phyloP scores from a whole-genome alignment of 768 basidiomycete genomes.

The Crepidotus variabilis region DNA sequence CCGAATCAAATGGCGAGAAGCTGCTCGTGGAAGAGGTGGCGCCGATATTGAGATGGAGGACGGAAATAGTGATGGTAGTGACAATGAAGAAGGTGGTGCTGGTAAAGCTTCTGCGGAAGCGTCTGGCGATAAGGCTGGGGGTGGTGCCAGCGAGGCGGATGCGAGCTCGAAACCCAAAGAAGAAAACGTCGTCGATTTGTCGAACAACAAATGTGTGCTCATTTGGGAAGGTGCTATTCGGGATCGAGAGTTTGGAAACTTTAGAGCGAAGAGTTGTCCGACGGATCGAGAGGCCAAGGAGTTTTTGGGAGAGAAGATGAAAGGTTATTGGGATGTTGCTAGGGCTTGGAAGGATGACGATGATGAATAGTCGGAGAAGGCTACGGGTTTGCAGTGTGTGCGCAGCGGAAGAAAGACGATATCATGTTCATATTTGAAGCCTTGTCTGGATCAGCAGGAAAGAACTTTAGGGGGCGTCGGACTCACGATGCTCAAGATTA shows the following conservation, averaged over 20 bases:
- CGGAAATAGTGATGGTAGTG: slow-evolving; percentile 8
- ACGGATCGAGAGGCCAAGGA: slow-evolving; percentile 87
- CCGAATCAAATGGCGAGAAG: slow-evolving; percentile 93
- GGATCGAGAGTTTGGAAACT: slow-evolving; percentile 75
- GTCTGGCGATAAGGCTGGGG: neutral
- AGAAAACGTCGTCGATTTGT: neutral
- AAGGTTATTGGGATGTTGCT: slow-evolving; percentile 92
- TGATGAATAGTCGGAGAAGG: slow-evolving; percentile 47
- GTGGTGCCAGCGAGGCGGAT: neutral
- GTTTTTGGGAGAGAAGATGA: slow-evolving; percentile 76
- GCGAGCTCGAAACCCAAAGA: too few relatives aligned
- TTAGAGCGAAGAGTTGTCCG: slow-evolving; percentile 79
- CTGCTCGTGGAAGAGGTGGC: slow-evolving; percentile 71
- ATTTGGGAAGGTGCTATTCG: slow-evolving; percentile 92
- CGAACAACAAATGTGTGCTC: slow-evolving; percentile 78
- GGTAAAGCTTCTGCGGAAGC: slow-evolving; percentile 55
- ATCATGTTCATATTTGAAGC: too few relatives aligned
- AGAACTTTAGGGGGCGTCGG: too few relatives aligned
- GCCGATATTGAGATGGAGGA: slow-evolving; percentile 30
- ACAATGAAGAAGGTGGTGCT: slow-evolving; percentile 31
- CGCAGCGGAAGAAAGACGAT: too few relatives aligned
- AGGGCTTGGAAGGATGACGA: slow-evolving; percentile 89
- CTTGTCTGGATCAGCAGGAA: too few relatives aligned
- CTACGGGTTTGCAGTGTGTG: too few relatives aligned
- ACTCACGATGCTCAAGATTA: too few relatives aligned